Evolutionary conservation across 306 rosid genomes (phyloP).

Genomic region (Medicago ruthenica): DNA sequence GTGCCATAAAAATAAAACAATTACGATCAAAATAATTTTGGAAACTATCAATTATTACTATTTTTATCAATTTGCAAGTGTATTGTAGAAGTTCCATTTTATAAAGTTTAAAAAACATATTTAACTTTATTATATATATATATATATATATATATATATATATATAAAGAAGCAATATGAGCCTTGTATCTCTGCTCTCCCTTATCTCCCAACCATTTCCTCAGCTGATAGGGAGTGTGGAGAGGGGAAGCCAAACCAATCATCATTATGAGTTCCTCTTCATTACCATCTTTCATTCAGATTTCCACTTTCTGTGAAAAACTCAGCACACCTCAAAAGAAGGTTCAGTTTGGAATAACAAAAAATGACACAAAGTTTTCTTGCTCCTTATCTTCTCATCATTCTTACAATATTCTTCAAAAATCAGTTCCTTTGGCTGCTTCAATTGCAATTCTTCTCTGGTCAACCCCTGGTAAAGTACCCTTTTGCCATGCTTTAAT

Average conservation of each 20-base stretch:
- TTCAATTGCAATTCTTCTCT: conserved; percentile 74
- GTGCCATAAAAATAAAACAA: too few relatives aligned
- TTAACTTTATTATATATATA: too few relatives aligned
- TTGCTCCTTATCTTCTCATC: conserved; percentile 42
- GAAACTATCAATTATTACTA: too few relatives aligned
- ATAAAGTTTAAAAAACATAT: too few relatives aligned
- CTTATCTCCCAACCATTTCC: conserved; percentile 39
- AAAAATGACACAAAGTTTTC: conserved; percentile 33
- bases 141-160: too few relatives aligned
- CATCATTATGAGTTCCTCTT: conserved; percentile 63
- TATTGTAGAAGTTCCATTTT: too few relatives aligned
- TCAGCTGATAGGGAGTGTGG: not conserved
- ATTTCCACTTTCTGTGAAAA: conserved; percentile 35
- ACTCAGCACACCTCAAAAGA: conserved; percentile 37
- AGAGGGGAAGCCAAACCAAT: conserved; percentile 44
- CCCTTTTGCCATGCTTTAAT: not conserved
- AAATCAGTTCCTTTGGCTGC: conserved; percentile 78
- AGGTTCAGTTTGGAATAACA: conserved; percentile 38
- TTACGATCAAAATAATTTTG: too few relatives aligned
- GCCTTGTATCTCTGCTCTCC: conserved; percentile 42
- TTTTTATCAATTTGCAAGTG: too few relatives aligned
- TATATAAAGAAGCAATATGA: conserved; percentile 37
- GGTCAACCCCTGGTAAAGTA: conserved; percentile 67
- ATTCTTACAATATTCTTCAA: conserved; percentile 48
- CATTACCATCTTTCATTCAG: conserved; percentile 56